phyloP scores from a whole-genome alignment of 2,329 filamentous ascomycete species.

The Cladosporium sp. region DNA sequence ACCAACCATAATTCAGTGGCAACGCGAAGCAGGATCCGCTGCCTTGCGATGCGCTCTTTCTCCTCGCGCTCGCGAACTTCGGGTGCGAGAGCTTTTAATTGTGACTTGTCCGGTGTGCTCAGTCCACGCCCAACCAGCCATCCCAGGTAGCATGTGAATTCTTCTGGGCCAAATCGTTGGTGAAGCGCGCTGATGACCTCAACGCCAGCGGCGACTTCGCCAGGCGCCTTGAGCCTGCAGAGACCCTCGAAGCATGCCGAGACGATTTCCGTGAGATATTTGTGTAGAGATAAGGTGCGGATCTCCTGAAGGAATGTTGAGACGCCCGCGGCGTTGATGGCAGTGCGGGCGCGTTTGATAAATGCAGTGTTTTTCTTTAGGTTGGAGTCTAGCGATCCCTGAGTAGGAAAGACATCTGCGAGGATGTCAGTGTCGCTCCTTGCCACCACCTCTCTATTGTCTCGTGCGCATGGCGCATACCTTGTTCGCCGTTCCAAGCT shows the following conservation, averaged over 20 bases:
- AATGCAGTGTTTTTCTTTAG: constrained; percentile 98
- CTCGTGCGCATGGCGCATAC: constrained; percentile 49
- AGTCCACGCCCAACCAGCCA: constrained; percentile 92
- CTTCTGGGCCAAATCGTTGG: constrained; percentile 85
- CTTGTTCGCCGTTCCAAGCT: constrained; percentile 86
- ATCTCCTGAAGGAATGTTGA: constrained; percentile 88
- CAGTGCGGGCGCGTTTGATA: constrained; percentile 92
- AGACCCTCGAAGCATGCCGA: constrained; percentile 94
- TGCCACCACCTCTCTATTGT: constrained; percentile 23
- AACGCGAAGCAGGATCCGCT: constrained; percentile 82
- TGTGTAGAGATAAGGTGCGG: constrained; percentile 85
- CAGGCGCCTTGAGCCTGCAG: constrained; percentile 84
- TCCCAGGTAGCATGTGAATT: constrained; percentile 88
- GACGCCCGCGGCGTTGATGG: constrained; percentile 76
- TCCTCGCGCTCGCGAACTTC: constrained; percentile 94
- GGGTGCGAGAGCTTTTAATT: constrained; percentile 73
- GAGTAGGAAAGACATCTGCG: constrained; percentile 75
- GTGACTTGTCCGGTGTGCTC: constrained; percentile 83
- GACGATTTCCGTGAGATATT: constrained; percentile 96
- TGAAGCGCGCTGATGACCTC: constrained; percentile 95
- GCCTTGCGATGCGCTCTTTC: constrained; percentile 84
- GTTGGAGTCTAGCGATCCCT: constrained; percentile 83
- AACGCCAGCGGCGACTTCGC: constrained; percentile 88
- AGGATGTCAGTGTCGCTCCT: constrained; percentile 22
- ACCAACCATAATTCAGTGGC: constrained; percentile 97